Base-by-base conservation (phyloP, 2,329 filamentous ascomycete genomes). In the Diaporthe vexans region DNA sequence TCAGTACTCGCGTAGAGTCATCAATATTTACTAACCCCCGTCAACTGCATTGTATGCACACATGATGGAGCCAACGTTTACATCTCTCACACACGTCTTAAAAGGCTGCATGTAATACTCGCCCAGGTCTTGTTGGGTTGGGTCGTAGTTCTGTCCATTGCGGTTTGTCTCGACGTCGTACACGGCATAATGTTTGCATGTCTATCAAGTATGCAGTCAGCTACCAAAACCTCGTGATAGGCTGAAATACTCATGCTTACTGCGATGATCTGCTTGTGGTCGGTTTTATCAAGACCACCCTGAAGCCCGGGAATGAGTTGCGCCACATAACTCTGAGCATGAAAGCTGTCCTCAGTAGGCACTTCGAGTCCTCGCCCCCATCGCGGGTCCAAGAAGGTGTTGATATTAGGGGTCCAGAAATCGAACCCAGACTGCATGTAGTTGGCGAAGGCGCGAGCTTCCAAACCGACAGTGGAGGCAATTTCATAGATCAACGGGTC, bases 61-160 rank as follows among this genome's bases (percentile, higher is more conserved):
- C 90, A 91, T 91, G 76, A 92, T 84, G 46, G 90, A 91, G 21
- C 86, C 85, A 4, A 88, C 88, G 59, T 87, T 85, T 4, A 88
- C 86, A 78, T 91, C 89, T 15, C 88, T 85, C 58, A 88, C 90
- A 80, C 91, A 93, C 79, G 87, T 87, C 78, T 92, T 85, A 82
- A 94, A 94, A 0, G 91, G 88, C 1, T 90, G 91, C 54, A 92
- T 85, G 78, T 92, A 94, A 81, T 93, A 94, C 77, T 93, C 92
- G 0, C 88, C 86, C 6, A 94, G 82, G 75, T 94, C 92, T 77
- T 93, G 92, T 65, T 85, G 83, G 13, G 85, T 46, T 19, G 80
- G 84, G 76, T 94, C 91, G 77, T 93, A 92, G 29, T 57, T 57
- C 5, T 57, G 54, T 57, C 54, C 54, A 13, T 57, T 0, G 17